A percentile compares a stretch with the other conserved stretches of the same genome.
phyloP scores from a whole-genome alignment of 208 protist species.

The Trichomonas gallinae region DNA sequence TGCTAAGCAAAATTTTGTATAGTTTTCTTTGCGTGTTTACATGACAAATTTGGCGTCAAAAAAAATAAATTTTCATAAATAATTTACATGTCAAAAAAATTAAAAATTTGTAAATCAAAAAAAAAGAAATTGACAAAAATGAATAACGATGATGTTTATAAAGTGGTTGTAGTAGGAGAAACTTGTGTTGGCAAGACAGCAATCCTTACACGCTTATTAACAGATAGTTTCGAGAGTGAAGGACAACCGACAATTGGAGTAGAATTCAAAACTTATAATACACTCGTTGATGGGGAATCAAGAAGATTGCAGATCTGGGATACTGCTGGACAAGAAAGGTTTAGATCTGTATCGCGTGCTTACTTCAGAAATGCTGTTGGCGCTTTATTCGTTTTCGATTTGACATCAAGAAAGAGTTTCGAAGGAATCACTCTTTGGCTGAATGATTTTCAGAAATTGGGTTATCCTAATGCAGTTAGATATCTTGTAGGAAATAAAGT shows the following conservation, averaged over 20 bases:
- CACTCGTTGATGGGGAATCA: neutral
- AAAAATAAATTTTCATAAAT: no score
- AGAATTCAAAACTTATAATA: neutral
- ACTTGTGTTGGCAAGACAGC: neutral
- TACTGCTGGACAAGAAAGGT: neutral
- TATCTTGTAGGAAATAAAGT: conserved; percentile 4
- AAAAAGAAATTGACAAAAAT: no score
- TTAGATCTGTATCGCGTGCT: neutral
- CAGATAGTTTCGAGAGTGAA: neutral
- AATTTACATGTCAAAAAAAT: no score
- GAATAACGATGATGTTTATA: neutral
- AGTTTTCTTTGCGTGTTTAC: no score
- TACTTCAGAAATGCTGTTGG: neutral
- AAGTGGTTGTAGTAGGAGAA: neutral
- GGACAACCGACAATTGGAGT: neutral
- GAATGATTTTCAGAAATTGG: neutral
- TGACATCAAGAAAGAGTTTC: neutral
- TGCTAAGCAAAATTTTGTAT: no score
- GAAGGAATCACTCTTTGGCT: neutral
- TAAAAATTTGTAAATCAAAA: no score
- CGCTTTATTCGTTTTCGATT: neutral
- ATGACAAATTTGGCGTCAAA: no score
- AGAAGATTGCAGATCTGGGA: neutral
- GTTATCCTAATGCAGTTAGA: no score
- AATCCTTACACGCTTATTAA: neutral